Evolutionary conservation across 148 eudicot species (phyloP).

Genomic region (Pharnaceum exiguum): DNA sequence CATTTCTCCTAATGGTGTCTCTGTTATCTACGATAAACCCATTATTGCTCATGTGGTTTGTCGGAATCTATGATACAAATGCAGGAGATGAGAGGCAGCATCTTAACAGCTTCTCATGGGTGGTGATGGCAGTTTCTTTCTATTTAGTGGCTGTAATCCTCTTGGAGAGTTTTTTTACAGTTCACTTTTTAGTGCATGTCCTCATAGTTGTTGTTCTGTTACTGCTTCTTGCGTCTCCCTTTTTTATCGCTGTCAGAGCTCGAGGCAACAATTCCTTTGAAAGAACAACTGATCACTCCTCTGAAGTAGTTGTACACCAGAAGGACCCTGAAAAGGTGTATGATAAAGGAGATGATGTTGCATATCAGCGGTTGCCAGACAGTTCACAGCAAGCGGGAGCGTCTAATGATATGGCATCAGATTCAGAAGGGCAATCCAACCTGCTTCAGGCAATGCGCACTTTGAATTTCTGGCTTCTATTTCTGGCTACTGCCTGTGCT

Average conservation of each 20-base stretch:
- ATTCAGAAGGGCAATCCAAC: conserved; percentile 33
- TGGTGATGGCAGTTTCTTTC: conserved; percentile 43
- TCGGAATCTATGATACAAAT: conserved; percentile 34
- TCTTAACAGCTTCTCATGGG: conserved; percentile 46
- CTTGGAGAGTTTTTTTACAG: conserved; percentile 34
- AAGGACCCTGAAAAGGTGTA: conserved; percentile 18
- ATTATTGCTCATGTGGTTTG: conserved; percentile 56
- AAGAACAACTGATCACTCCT: conserved; percentile 12
- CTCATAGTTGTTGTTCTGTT: conserved; percentile 31
- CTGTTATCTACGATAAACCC: conserved; percentile 47
- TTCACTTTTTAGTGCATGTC: conserved; percentile 30
- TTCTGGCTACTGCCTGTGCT: conserved; percentile 51
- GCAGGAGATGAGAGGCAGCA: conserved; percentile 44
- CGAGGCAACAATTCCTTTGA: conserved; percentile 23
- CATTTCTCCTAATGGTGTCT: conserved; percentile 55
- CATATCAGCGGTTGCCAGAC: conserved; percentile 28
- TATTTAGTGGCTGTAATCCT: conserved; percentile 53
- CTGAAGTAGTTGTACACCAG: conserved; percentile 17
- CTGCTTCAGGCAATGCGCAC: conserved; percentile 60
- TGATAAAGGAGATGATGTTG: conserved; percentile 10
- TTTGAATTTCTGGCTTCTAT: conserved; percentile 56
- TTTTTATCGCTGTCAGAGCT: conserved; percentile 43
- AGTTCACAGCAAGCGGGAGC: conserved; percentile 13
- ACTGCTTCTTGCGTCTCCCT: conserved; percentile 41
- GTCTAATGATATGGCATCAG: conserved; percentile 1